Base-by-base conservation (phyloP, 495 filamentous ascomycete genomes). In the Penicillium mononematosum region DNA sequence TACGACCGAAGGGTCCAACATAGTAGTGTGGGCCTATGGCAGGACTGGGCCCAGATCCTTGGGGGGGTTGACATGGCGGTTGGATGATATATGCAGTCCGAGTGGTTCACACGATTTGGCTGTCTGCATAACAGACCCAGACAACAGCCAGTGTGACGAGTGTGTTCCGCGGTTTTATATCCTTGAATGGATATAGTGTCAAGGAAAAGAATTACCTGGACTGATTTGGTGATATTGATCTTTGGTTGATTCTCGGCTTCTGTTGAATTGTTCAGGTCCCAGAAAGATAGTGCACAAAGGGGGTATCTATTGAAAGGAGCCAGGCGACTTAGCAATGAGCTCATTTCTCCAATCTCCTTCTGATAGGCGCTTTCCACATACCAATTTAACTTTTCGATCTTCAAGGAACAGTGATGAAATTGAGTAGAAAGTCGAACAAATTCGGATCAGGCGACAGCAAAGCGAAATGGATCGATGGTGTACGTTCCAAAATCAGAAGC, bases 1-100 rank as follows among this genome's bases (percentile, higher is more conserved):
- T 78, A 73, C 75, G 72, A 66, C 78, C 77, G 63, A 79, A 81
- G 46, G 72, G 72, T 66, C 77, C 77, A 57, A 69, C 70, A 59
- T 75, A 75, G 58, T 72, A 78, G 53, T 63, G 58, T 29, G 64
- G 24, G 45, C 27, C 9, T 48, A 19, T 8, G 16, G 22, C 44
- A 29, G 45, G 32, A 19, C 27, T 9, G 45, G 29, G 32, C n/a
- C 45, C 45, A 32, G 45, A 48, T 48, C 50, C 50, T 53, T 39
- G 25, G 11, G 36, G 36, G n/a, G 20, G 6, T 25, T 44, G 73
- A 74, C 77, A 80, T 80, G 66, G 61, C 61, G 20, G 6, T 22
- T 29, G 31, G 24, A 34, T 46, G 32, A 24, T 24, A 27, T 31
- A 22, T 17, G 17, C 27, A 16, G 17, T 22, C 19, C 25, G 19